Evolutionary conservation across 2,329 filamentous ascomycete species (phyloP).

Genomic region (Beauveria asiatica): DNA sequence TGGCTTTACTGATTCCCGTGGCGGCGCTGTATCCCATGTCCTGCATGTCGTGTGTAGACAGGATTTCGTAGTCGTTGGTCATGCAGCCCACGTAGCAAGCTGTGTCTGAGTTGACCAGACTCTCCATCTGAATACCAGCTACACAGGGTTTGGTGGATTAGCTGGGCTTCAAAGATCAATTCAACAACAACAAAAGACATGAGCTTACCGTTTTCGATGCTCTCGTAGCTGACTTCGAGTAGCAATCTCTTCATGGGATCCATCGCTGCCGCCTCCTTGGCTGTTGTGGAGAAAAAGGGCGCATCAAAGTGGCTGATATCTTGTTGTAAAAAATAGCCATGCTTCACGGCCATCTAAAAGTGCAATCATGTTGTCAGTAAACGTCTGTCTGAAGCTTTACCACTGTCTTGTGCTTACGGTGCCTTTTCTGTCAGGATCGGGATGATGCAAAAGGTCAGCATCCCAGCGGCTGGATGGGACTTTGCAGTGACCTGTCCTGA

Average conservation of each 20-base stretch:
- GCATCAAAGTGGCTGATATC: conserved; percentile 18
- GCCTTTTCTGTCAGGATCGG: conserved; percentile 7
- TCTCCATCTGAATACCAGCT: conserved; percentile 14
- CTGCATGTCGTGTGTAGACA: conserved; percentile 11
- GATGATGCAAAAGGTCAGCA: conserved; percentile 1
- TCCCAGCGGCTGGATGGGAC: conserved; percentile 2
- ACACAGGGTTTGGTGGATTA: neutral
- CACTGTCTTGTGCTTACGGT: neutral
- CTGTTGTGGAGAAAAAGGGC: conserved; percentile 17
- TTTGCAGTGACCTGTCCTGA: conserved; percentile 1
- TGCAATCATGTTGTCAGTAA: neutral
- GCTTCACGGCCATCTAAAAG: neutral
- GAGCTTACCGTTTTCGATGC: conserved; percentile 20
- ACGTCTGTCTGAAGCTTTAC: neutral
- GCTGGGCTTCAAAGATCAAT: neutral
- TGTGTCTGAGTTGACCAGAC: conserved; percentile 11
- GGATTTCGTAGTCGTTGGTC: conserved; percentile 18
- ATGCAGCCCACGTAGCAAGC: conserved; percentile 21
- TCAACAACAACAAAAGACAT: conserved; percentile 22
- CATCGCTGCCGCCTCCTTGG: conserved; percentile 18
- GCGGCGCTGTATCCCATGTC: neutral
- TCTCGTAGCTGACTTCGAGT: conserved; percentile 20
- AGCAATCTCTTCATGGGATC: conserved; percentile 23
- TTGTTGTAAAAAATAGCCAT: conserved; percentile 19
- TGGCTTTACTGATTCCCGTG: neutral